These are phyloP conservation scores for Spencermartinsiella ligniputridi DNA, from an alignment of 1,139 yeast genomes.

Conservation along the genomic window DNA sequence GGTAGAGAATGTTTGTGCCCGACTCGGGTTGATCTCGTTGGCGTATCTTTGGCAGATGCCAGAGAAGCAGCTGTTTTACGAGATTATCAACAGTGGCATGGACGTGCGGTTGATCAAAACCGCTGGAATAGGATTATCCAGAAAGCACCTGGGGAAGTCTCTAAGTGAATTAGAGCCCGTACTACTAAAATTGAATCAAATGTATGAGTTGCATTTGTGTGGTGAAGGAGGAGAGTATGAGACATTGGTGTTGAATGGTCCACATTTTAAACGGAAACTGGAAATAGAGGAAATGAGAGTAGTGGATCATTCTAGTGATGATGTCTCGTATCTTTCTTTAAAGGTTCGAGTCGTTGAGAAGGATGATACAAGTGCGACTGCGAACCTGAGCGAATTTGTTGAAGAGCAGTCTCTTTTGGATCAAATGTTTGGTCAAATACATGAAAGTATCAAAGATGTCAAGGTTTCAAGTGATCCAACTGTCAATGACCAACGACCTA, in stretches of 20 bases:
- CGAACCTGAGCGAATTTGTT: conserved; percentile 27
- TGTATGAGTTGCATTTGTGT: conserved; percentile 85
- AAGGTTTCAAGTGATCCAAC: background rate
- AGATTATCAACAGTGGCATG: conserved; percentile 67
- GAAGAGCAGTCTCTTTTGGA: conserved; percentile 47
- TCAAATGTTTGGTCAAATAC: conserved; percentile 44
- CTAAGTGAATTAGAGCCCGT: conserved; percentile 59
- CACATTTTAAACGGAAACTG: conserved; percentile 62
- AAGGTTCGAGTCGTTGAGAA: conserved; percentile 38
- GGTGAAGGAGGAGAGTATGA: conserved; percentile 99
- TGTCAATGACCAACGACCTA: background rate
- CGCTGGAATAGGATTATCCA: conserved; percentile 80
- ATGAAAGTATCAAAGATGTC: conserved; percentile 13
- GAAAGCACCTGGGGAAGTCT: conserved; percentile 62
- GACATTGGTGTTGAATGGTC: conserved; percentile 84
- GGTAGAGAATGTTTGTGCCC: conserved; percentile 82
- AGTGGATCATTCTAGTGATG: conserved; percentile 49
- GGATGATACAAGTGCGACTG: conserved; percentile 16
- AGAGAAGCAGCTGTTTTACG: conserved; percentile 72
- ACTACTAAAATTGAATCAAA: conserved; percentile 51
- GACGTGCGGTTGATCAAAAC: conserved; percentile 89
- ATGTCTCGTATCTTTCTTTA: conserved; percentile 60
- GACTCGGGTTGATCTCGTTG: conserved; percentile 63
- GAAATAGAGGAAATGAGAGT: conserved; percentile 42
- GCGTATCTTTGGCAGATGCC: conserved; percentile 88